Conservation (phyloP, 257 asterid genomes). For the Avicennia marina region DNA sequence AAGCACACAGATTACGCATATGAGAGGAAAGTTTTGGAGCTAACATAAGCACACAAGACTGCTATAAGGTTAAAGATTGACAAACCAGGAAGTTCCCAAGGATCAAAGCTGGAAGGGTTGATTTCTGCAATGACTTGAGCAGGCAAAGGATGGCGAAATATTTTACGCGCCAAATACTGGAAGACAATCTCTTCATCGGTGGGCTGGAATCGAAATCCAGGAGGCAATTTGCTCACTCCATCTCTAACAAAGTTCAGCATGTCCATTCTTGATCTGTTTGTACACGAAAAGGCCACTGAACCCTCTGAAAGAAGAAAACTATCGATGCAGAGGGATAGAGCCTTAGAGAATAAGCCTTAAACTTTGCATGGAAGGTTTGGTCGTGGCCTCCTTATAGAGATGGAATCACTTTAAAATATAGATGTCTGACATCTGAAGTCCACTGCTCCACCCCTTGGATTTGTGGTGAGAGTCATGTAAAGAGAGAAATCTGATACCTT, state of each 20-base stretch:
- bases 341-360: not conserved
- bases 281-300: too few relatives aligned
- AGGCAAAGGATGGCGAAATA: conserved; percentile 54
- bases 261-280: conserved; percentile 27
- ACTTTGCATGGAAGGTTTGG: conserved; percentile 24
- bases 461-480: conserved; percentile 8
- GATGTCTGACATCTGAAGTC: conserved; percentile 35
- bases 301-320: not conserved
- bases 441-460: conserved; percentile 1
- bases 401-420: conserved; percentile 17
- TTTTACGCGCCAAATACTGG: conserved; percentile 61
- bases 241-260: conserved; percentile 41
- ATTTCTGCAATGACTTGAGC: conserved; percentile 55
- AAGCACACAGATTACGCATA: too few relatives aligned
- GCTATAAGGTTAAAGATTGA: too few relatives aligned
- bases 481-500: conserved; percentile 24
- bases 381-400: conserved; percentile 20
- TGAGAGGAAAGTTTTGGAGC: too few relatives aligned
- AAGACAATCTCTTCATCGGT: conserved; percentile 72
- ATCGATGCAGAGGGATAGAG: not conserved
- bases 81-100: conserved; percentile 59
- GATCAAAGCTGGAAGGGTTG: conserved; percentile 34
- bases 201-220: conserved; percentile 72
- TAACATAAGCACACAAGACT: too few relatives aligned
- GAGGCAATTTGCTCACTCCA: conserved; percentile 57